Conservation (phyloP, 75 land plant genomes). For the Azolla pinnata region DNA sequence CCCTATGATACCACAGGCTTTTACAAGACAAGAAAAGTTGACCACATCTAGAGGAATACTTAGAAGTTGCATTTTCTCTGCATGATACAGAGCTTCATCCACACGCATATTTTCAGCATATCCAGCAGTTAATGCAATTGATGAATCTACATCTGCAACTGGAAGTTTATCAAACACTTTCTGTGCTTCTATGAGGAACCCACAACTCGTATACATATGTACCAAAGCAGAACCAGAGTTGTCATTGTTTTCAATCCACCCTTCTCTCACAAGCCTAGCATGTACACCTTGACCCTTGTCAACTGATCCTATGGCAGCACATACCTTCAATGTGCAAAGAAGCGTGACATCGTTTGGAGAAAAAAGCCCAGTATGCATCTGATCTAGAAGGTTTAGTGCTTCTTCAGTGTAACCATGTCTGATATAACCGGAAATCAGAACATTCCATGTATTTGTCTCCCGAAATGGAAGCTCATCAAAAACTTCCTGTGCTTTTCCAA, state of each 20-base stretch:
- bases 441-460: conserved; percentile 9
- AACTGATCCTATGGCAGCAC: conserved; percentile 8
- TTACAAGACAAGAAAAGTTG: conserved; percentile 16
- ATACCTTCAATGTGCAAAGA: conserved; percentile 6
- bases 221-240: conserved; percentile 11
- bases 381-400: conserved; percentile 1
- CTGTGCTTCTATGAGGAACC: conserved; percentile 8
- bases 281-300: conserved; percentile 12
- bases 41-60: conserved; percentile 7
- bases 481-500: conserved; percentile 6
- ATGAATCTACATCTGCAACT: conserved; percentile 13
- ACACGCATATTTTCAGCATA: conserved; percentile 15
- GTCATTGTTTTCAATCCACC: not conserved
- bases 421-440: conserved; percentile 4
- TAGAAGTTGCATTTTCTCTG: conserved; percentile 7
- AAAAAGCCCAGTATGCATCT: conserved; percentile 12
- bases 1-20: conserved; percentile 13
- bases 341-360: conserved; percentile 10
- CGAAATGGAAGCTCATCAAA: conserved; percentile 8
- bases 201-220: conserved; percentile 17
- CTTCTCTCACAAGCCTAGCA: conserved; percentile 2
- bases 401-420: conserved; percentile 1
- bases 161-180: conserved; percentile 12
- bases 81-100: conserved; percentile 7
- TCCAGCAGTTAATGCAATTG: conserved; percentile 13